Base-by-base conservation (phyloP, 2,329 filamentous ascomycete species). In the Curvularia sp. region DNA sequence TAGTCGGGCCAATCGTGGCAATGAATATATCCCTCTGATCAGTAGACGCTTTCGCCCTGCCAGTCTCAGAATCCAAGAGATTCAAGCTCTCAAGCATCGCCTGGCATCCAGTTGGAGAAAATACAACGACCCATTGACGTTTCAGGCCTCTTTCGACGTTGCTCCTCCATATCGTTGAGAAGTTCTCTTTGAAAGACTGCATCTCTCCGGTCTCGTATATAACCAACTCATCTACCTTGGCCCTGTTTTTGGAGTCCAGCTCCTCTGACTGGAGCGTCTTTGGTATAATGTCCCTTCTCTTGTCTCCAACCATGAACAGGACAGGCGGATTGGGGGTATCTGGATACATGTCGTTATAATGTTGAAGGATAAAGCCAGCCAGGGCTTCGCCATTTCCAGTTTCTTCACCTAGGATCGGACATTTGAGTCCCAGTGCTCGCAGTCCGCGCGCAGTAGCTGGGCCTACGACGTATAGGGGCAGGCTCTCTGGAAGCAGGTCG, bases 1-100 rank as follows among this genome's bases (percentile, higher is more conserved):
- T 99, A 18, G 95, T 99, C 12, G 95, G 94, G 0, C 95, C 95
- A 76, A 99, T 99, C 0, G 93, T 96, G 13, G 89, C 92, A 60
- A 98, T 82, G 62, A 85, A 87, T 0, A 88, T 89, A 50, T 75
- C 82, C 9, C 78, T 78, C 22, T 51, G 28, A 30, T 46, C 53
- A 35, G 39, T 55, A 28, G 35, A 53, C 56, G 54, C 63, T 22
- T 62, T 69, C 44, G 73, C 73, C 46, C 71, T 78, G 6, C 78
- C 79, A 20, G 75, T 76, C 8, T 73, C 62, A 39, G 69, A 61
- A 43, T 82, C 78, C 42, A 84, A 68, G 56, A 84, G 76, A 3
- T 74, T 78, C 52, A 88, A 70, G 51, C 81, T 80, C 58, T 80
- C 78, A 10, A 89, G 75, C 84, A 88, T 86, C 15, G 84, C 83